Evolutionary conservation across 306 rosid species (phyloP), one percentile per base, ranked within the genome.

Genomic region (Acmispon strigosus): DNA sequence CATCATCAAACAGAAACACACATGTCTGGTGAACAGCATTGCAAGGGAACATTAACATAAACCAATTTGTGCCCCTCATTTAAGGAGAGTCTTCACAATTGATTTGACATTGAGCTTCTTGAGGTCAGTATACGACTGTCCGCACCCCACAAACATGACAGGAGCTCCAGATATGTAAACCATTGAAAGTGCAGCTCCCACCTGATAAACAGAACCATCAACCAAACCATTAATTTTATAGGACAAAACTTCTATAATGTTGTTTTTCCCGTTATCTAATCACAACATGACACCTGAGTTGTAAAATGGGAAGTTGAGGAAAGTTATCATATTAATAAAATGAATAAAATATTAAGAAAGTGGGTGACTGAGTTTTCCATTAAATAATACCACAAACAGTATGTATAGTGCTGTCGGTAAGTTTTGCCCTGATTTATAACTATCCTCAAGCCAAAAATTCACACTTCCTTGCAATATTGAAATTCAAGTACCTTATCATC

Each of bases 101-200:
- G 91, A 89, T 69, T 89, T 89, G 56, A 86, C 92, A 50, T 91
- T 91, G 52, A 91, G 96, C 75, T 91, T 91, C 83, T 85, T 91
- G 65, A 91, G 96, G 73, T 91, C 97, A 1, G 97, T 91, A 43
- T 91, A 87, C 4, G 92, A 88, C 79, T 91, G 97, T 56, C 97
- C 97, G 24, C 97, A 91, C 1, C 97, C 97, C 13, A 91, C 96
- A 37, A 91, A 91, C 97, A 91, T 91, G 29, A 91, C 96, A 0
- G 97, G 97, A 43, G 97, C 86, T 72, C 96, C 97, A 10, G 97
- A 88, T 66, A 91, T 80, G 82, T 91, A 91, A 54, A 91, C 96
- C 97, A 91, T 91, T 18, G 97, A 91, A 50, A 91, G 84, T 69
- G 97, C 97, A 53, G 97, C 97, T 75, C 97, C 97, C 49, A 91